phyloP scores from a whole-genome alignment of 768 basidiomycete genomes.

The Mrakia frigida region DNA sequence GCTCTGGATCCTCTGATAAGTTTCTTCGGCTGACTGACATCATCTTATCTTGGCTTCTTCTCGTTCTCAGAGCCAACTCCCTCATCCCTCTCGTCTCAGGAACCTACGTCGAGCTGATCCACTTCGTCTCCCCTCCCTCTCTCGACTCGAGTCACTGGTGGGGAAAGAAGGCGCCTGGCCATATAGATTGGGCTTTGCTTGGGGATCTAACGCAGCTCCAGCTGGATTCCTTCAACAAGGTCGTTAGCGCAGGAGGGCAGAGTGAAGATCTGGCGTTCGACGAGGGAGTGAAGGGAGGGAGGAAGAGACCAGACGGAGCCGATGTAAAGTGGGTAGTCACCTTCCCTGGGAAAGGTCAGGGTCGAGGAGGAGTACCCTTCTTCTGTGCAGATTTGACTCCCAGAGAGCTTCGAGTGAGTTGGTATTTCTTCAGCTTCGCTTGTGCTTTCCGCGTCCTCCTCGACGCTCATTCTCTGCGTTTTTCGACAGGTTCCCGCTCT shows the following conservation, averaged over 20 bases:
- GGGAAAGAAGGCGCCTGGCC: neutral
- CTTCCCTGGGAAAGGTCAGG: neutral
- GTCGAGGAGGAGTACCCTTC: slow-evolving; percentile 3
- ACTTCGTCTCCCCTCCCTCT: slow-evolving; percentile 4
- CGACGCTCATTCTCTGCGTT: neutral
- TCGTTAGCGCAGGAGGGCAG: neutral
- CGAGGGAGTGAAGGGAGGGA: neutral
- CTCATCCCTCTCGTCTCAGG: neutral
- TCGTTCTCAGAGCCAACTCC: neutral
- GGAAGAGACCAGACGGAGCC: neutral
- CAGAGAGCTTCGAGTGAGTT: neutral
- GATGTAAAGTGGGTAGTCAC: neutral
- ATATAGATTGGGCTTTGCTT: slow-evolving; percentile 7
- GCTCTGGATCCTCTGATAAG: no score
- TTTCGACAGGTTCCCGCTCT: neutral
- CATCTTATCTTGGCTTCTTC: no score
- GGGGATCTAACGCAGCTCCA: neutral
- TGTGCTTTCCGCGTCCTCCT: neutral
- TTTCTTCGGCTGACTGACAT: no score
- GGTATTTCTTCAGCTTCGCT: neutral
- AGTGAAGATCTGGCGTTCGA: neutral
- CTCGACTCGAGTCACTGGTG: neutral
- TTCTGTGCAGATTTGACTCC: neutral
- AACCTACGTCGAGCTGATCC: slow-evolving; percentile 8
- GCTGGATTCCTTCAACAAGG: neutral